phyloP scores from a whole-genome alignment of 2,329 filamentous ascomycete genomes.

The Coleophoma crateriformis region DNA sequence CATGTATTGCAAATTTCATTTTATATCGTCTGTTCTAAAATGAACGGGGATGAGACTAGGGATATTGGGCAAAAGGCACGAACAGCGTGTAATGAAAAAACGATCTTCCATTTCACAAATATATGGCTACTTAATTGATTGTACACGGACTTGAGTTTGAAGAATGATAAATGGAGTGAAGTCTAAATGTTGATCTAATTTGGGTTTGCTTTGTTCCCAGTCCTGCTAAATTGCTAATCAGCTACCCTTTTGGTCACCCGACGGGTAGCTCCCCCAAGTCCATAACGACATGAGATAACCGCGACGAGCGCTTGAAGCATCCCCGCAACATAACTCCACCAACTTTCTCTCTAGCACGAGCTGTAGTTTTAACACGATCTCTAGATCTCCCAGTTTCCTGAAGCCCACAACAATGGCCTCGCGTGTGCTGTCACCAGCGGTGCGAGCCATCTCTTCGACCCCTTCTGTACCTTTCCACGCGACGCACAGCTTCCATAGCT shows the following conservation, averaged over 20 bases:
- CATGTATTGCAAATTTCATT: conserved; percentile 10
- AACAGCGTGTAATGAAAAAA: background rate
- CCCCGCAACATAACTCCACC: no score
- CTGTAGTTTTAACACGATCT: background rate
- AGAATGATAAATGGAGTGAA: no score
- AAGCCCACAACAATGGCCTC: conserved; percentile 33
- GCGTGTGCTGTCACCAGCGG: conserved; percentile 32
- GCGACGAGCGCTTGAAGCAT: no score
- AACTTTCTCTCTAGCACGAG: no score
- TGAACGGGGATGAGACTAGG: conserved; percentile 1
- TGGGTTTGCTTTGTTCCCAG: no score
- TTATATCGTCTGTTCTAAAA: conserved; percentile 19
- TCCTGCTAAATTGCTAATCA: no score
- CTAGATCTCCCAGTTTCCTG: background rate
- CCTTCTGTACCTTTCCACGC: conserved; percentile 19
- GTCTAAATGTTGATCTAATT: no score
- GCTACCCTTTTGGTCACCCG: no score
- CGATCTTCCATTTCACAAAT: background rate
- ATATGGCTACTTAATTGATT: no score
- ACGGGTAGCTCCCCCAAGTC: no score
- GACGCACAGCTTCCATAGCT: conserved; percentile 29
- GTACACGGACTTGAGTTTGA: no score
- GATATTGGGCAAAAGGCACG: conserved; percentile 1
- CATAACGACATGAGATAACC: no score
- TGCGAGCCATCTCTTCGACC: conserved; percentile 25